Base-by-base conservation (phyloP, 768 basidiomycete species). In the Amylocystis lapponica region DNA sequence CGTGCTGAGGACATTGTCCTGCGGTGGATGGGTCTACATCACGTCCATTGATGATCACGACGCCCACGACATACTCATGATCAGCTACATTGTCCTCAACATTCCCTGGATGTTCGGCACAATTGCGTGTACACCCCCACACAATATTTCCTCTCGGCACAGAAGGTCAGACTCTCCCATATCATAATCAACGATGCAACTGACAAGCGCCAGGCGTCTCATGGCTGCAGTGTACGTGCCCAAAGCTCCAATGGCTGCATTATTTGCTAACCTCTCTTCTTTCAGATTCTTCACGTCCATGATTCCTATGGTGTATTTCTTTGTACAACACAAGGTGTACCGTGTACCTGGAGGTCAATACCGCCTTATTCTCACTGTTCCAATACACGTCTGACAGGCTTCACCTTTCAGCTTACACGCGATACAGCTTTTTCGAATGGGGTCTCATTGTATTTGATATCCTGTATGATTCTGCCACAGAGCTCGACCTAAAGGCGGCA, bases 21-120 rank as follows among this genome's bases (percentile, higher is more conserved):
- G 91, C 54, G 92, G 88, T 25, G 90, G 92, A 21, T 95, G 91
- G 91, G 88, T 93, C 22, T 95, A 81, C 54, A 79, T 94, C 55
- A 93, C 92, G 0, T 87, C 86, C 2, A 78, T 66, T 39, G 91
- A 94, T 58, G 75, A 86, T 63, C 88, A 90, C 52, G 83, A 86
- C 55, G 69, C 71, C 12, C 92, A 95, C 64, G 92, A 95, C 58
- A 64, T 91, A 27, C 78, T 82, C 58, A 95, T 95, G 92, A 81
- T 94, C 46, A 61, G 74, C 39, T 95, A 94, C 57, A 86, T 95
- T 48, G 70, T 87, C 3, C 76, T 79, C 59, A 91, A 87, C 55
- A 55, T 91, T 3, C 92, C 92, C 3, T 95, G 90, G 90, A 95
- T 94, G 91, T 52, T 81, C 20, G 79, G 87, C 21, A 75, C 79